A percentile compares a stretch with the other conserved stretches of the same genome.
phyloP scores from a whole-genome alignment of 2,329 filamentous ascomycete genomes.

The Ramularia endophylla region DNA sequence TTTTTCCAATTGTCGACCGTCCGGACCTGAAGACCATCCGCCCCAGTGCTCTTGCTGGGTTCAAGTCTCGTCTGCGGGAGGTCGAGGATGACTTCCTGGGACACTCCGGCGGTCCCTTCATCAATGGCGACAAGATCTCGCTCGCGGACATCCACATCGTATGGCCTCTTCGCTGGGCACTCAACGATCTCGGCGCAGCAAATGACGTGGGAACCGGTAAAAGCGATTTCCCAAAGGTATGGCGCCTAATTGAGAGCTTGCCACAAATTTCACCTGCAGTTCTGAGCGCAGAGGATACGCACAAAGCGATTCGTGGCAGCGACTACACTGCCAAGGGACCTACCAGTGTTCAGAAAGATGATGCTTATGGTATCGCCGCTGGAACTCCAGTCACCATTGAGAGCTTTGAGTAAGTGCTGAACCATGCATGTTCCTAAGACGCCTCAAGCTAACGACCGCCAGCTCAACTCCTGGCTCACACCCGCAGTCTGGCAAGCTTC shows the following conservation, averaged over 20 bases:
- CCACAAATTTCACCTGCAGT: constrained; percentile 17
- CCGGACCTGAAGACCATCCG: constrained; percentile 18
- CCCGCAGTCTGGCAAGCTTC: constrained; percentile 26
- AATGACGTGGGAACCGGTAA: constrained; percentile 21
- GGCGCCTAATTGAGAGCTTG: constrained; percentile 21
- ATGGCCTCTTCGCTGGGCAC: constrained; percentile 22
- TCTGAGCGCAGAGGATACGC: constrained; percentile 22
- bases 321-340: constrained; percentile 16
- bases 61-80: constrained; percentile 17
- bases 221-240: constrained; percentile 22
- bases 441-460: constrained; percentile 3
- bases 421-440: neutral
- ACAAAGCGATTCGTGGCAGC: constrained; percentile 17
- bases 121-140: constrained; percentile 17
- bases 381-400: constrained; percentile 23
- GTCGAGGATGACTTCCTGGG: constrained; percentile 21
- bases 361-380: constrained; percentile 16
- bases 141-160: constrained; percentile 25
- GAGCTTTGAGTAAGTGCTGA: constrained; percentile 24
- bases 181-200: constrained; percentile 17
- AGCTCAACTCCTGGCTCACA: constrained; percentile 23
- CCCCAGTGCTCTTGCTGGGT: constrained; percentile 19
- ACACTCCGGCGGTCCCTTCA: constrained; percentile 17
- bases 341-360: constrained; percentile 13
- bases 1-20: constrained; percentile 24